Base-by-base conservation (phyloP, 768 basidiomycete genomes). In the Russula vinacea region DNA sequence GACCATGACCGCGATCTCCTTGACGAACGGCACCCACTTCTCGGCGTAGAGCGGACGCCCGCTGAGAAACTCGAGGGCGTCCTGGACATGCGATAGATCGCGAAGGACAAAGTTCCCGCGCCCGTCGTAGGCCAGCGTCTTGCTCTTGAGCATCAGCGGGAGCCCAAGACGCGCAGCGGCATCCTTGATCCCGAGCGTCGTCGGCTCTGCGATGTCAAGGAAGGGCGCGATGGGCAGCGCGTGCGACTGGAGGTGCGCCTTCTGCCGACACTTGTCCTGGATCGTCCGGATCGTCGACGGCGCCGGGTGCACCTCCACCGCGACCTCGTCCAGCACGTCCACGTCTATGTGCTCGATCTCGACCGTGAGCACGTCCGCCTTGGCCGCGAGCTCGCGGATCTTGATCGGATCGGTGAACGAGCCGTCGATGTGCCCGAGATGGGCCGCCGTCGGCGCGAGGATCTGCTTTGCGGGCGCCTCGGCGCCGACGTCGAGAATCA, bases 331-430 rank as follows among this genome's bases (percentile, higher is more conserved):
- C 11, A 99, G 79, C 0, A 90, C 84, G 24, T 78, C 78, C 13
- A 82, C 91, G 67, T 96, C 84, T 65, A 99, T 93, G 71, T 99
- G 97, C 76, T 99, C 96, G 39, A 98, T 98, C 79, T 99, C 96
- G 57, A 96, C 86, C 0, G 96, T 98, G 55, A 98, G 78, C 39
- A 98, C 78, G 70, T 98, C 90, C 35, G 90, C 94, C 72, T 86
- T 85, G 14, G 74, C 66, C 0, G 94, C 93, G 42, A 99, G 83
- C 67, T 90, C 82, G 49, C 79, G 81, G 69, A 99, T 96, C 71
- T 89, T 88, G 14, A 75, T 76, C 0, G 89, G 82, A 71, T 94
- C 88, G 29, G 88, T 77, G 76, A 97, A 98, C 5, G 92, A 88
- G 53, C 96, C 96, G 70, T 98, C 90, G 70, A 95, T 77, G 71